A percentile compares a stretch with the other conserved stretches of the same genome.
Evolutionary conservation across 2,329 filamentous ascomycete species (phyloP).

Genomic region (Fusarium gaditjirri): DNA sequence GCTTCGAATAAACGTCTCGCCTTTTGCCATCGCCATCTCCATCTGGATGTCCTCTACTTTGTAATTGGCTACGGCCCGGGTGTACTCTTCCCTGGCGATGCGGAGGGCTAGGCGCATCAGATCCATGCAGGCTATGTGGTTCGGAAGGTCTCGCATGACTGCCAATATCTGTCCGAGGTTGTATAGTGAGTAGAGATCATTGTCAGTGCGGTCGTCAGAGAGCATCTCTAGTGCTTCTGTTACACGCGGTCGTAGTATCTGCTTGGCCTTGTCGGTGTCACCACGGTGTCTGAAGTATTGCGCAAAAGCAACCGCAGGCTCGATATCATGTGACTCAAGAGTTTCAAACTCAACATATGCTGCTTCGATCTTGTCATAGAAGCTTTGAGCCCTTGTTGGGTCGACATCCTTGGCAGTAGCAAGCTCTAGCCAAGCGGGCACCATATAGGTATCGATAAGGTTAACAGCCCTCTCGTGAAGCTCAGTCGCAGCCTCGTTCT

Average conservation of each 20-base stretch:
- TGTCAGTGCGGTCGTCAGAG: not conserved
- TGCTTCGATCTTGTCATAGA: not conserved
- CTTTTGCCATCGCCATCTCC: not conserved
- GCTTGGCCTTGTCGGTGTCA: not conserved
- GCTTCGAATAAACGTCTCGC: not conserved
- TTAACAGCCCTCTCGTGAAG: not conserved
- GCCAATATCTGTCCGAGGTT: not conserved
- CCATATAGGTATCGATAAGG: not conserved
- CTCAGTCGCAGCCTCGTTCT: not conserved
- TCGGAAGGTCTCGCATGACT: not conserved
- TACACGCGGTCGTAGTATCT: not conserved
- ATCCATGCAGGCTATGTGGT: not conserved
- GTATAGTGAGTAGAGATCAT: not conserved
- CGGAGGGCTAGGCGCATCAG: not conserved
- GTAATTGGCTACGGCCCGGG: not conserved
- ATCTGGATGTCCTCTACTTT: not conserved
- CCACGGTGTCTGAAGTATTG: not conserved
- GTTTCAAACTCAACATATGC: not conserved
- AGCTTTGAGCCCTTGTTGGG: not conserved
- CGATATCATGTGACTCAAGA: not conserved
- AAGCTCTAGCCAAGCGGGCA: not conserved
- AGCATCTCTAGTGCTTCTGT: slow-evolving; percentile 6
- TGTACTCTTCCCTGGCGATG: not conserved
- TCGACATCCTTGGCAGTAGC: not conserved
- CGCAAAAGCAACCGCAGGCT: not conserved